A percentile compares a stretch with the other conserved stretches of the same genome.
Evolutionary conservation across 306 rosid species (phyloP).

Genomic region (Quercus engelmannii): DNA sequence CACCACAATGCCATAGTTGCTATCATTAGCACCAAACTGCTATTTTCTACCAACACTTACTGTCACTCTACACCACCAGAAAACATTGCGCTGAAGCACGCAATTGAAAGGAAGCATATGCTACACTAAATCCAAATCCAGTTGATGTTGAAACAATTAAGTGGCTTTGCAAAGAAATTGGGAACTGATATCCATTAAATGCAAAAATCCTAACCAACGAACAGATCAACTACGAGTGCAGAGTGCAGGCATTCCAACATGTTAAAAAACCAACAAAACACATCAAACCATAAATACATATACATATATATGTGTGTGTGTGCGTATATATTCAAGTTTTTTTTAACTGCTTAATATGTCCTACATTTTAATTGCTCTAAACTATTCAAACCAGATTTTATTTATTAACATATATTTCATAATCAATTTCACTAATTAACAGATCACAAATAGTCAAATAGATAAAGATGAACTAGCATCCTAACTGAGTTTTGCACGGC

Average conservation of each 20-base stretch:
- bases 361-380: background rate
- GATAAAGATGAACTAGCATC: background rate
- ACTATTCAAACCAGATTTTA: background rate
- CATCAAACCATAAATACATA: background rate
- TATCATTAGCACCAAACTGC: background rate
- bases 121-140: background rate
- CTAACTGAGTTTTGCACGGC: background rate
- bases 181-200: background rate
- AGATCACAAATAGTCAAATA: background rate
- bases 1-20: background rate
- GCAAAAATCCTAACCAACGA: background rate
- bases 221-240: background rate
- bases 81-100: background rate
- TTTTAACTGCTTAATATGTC: background rate
- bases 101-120: background rate
- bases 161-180: background rate
- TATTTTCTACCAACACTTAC: background rate
- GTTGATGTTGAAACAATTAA: background rate
- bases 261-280: background rate
- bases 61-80: background rate
- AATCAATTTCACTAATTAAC: background rate
- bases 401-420: background rate
- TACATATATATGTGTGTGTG: background rate
- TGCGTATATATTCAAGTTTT: no score
- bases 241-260: background rate